These are phyloP conservation scores for Filobasidium floriforme DNA, from an alignment of 768 basidiomycete species.

Conservation along the genomic window DNA sequence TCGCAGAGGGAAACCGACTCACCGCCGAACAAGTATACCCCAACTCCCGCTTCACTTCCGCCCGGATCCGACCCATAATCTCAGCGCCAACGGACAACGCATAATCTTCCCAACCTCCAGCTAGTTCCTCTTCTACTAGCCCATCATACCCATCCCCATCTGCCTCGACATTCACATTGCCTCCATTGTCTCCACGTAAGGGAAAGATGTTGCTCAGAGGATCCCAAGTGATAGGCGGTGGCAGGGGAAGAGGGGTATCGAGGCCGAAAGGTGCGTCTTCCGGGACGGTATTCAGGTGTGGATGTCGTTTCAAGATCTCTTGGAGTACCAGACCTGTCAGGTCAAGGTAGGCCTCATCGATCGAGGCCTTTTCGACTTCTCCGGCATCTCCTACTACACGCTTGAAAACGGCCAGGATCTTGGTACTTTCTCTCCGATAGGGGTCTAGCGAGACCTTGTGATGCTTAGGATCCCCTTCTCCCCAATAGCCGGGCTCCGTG, in stretches of 20 bases:
- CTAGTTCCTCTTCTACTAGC: conserved; percentile 18
- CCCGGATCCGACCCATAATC: conserved; percentile 67
- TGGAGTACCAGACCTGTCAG: conserved; percentile 74
- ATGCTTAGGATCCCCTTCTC: conserved; percentile 75
- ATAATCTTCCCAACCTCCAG: conserved; percentile 78
- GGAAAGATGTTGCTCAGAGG: conserved; percentile 42
- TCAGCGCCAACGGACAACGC: conserved; percentile 82
- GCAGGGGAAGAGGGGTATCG: conserved; percentile 46
- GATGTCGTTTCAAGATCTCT: conserved; percentile 63
- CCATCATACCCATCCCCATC: conserved; percentile 15
- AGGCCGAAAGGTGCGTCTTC: conserved; percentile 59
- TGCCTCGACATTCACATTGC: conserved; percentile 11
- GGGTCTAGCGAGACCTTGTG: conserved; percentile 95
- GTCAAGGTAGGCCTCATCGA: conserved; percentile 95
- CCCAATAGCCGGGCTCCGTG: conserved; percentile 78
- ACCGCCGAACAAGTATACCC: conserved; percentile 94
- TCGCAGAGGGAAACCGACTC: conserved; percentile 35
- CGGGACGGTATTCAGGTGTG: conserved; percentile 66
- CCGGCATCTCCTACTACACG: conserved; percentile 61
- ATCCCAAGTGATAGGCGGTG: conserved; percentile 42
- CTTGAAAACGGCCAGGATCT: conserved; percentile 75
- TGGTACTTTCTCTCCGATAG: conserved; percentile 81
- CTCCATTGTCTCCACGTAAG: conserved; percentile 27
- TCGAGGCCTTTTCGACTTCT: conserved; percentile 92
- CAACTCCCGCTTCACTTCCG: conserved; percentile 59